A percentile compares a stretch with the other conserved stretches of the same genome.
Conservation (phyloP, 2,329 filamentous ascomycete genomes). For the Calonectria pteridis region DNA sequence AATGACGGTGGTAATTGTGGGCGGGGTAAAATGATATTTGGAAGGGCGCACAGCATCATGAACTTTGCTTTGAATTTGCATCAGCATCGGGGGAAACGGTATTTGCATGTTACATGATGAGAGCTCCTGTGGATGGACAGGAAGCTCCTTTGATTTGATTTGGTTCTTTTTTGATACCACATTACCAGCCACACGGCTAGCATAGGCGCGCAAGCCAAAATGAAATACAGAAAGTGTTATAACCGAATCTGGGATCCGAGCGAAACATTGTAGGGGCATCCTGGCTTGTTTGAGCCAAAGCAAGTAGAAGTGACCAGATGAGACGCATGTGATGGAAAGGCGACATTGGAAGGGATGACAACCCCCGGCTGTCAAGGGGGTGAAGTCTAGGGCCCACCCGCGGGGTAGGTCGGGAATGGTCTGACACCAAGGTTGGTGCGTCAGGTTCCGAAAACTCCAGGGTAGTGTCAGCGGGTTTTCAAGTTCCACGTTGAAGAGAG, state of each 20-base stretch:
- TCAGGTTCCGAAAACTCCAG: neutral
- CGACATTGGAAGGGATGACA: neutral
- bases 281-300: neutral
- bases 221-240: constrained; percentile 42
- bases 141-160: constrained; percentile 40
- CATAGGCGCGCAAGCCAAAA: constrained; percentile 34
- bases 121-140: constrained; percentile 35
- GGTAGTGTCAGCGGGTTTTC: constrained; percentile 1
- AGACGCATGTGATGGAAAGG: constrained; percentile 25
- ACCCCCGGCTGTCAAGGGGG: neutral
- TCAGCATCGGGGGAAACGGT: constrained; percentile 40
- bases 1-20: constrained; percentile 33
- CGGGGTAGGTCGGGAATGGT: constrained; percentile 7
- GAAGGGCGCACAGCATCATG: constrained; percentile 41
- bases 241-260: constrained; percentile 4
- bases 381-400: constrained; percentile 13
- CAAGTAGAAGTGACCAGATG: constrained; percentile 15
- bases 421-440: constrained; percentile 12
- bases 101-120: constrained; percentile 40
- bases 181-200: constrained; percentile 36
- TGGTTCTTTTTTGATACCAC: constrained; percentile 45
- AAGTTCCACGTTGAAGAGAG: neutral
- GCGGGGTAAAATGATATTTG: constrained; percentile 22
- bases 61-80: constrained; percentile 42
- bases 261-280: constrained; percentile 9